phyloP scores from a whole-genome alignment of 148 eudicot genomes.

The Bassia scoparia region DNA sequence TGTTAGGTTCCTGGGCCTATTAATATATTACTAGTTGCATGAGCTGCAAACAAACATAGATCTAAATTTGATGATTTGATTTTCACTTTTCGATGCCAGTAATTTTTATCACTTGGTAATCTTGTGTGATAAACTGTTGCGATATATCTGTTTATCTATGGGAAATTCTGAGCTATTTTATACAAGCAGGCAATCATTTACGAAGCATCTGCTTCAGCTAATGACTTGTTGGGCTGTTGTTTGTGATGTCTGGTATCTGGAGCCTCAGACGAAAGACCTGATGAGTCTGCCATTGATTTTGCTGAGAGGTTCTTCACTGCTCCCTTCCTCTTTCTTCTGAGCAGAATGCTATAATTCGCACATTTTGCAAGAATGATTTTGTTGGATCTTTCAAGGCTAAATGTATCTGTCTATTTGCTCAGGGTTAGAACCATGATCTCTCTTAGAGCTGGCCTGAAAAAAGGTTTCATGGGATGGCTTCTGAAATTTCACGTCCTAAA shows the following conservation, averaged over 20 bases:
- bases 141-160: neutral
- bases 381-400: neutral
- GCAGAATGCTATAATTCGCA: too few relatives aligned
- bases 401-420: conserved; percentile 13
- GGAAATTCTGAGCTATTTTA: neutral
- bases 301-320: conserved; percentile 69
- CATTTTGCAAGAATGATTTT: too few relatives aligned
- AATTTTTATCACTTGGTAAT: too few relatives aligned
- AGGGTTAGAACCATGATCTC: conserved; percentile 88
- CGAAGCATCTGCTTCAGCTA: conserved; percentile 88
- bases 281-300: conserved; percentile 92
- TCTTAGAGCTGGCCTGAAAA: conserved; percentile 85
- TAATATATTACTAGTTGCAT: neutral
- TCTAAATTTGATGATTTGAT: too few relatives aligned
- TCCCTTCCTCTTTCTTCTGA: neutral
- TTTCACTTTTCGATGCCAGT: too few relatives aligned
- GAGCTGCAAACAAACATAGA: neutral
- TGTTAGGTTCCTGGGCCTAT: neutral
- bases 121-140: neutral
- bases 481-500: conserved; percentile 91
- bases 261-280: conserved; percentile 85
- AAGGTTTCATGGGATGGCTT: conserved; percentile 95
- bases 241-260: conserved; percentile 99
- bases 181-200: conserved; percentile 98
- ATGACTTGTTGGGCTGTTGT: conserved; percentile 99